Evolutionary conservation across 176 grass and related monocot genomes (phyloP), one percentile per base, ranked within the genome.

Genomic region (Avena atlantica): DNA sequence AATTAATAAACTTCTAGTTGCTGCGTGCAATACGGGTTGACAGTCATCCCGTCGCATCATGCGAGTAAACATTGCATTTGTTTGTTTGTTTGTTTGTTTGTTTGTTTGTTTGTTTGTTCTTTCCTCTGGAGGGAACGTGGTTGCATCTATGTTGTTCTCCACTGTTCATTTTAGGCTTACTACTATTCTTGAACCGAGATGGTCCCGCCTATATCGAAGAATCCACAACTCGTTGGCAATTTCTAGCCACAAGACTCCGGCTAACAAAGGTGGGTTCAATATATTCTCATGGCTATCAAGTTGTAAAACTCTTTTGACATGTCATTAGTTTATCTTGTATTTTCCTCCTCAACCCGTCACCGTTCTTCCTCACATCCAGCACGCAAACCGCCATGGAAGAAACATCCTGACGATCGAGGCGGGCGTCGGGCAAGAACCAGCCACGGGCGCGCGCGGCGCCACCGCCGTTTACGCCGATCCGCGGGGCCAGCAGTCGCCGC

Each of bases 191-290:
- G 74, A 65, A 73, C 13, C 42, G 68, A 12, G 15, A 50, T 58
- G 3, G 4, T 44, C 6, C 56, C 84, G 19, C 31, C 11, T 83
- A 49, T 63, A 56, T 25, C 21, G 79, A 81, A n/a, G 21, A 63
- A 31, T 48, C 9, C 23, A 44, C 48, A 73, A 34, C 12, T 34
- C 31, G 23, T 1, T 65, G 53, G 73, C 76, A 19, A 11, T 76
- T 87, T 66, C 24, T 60, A 88, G 67, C 89, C 89, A 88, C 89
- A 69, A 45, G 74, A 88, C 74, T 79, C 82, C 13, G 20, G 17
- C 76, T 6, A 86, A 91, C 76, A 57, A 84, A 84, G 4, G 51
- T 5, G 66, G 40, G 66, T 50, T 42, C 49, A 29, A 91, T 84
- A 87, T 80, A 84, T 76, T 87, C 76, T 87, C 66, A 8, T 42